Percentiles rank a stretch among this genome's conserved stretches.
phyloP scores from a whole-genome alignment of 306 rosid species.

The Astragalus glycyphyllos region DNA sequence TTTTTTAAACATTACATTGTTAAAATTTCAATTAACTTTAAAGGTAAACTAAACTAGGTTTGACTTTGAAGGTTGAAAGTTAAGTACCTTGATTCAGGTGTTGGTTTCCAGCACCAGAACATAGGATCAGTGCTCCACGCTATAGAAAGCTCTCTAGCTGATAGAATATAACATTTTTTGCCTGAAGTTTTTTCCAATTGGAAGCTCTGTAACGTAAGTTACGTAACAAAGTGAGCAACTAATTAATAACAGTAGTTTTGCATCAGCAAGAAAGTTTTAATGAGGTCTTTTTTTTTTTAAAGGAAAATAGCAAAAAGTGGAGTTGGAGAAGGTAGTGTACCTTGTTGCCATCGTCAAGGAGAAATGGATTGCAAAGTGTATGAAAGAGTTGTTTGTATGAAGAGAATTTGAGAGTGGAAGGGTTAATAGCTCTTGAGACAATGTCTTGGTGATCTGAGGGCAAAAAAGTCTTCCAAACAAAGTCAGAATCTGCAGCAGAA shows the following conservation, averaged over 20 bases:
- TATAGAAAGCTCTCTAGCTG: conserved; percentile 62
- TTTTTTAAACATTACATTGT: too few species aligned
- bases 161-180: conserved; percentile 50
- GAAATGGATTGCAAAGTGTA: conserved; percentile 49
- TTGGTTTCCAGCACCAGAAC: conserved; percentile 64
- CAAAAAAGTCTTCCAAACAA: conserved; percentile 62
- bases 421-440: conserved; percentile 45
- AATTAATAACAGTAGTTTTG: too few species aligned
- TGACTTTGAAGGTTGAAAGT: neutral
- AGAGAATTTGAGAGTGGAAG: conserved; percentile 35
- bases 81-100: conserved; percentile 57
- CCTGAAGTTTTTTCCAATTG: conserved; percentile 54
- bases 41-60: neutral
- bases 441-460: conserved; percentile 55
- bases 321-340: conserved; percentile 10
- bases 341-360: conserved; percentile 61
- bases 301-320: neutral
- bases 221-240: neutral
- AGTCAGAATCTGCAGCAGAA: conserved; percentile 52
- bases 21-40: too few species aligned
- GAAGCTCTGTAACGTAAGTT: conserved; percentile 52
- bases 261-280: too few species aligned
- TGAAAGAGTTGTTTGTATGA: conserved; percentile 59
- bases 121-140: conserved; percentile 56
- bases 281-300: too few species aligned